Evolutionary conservation across 495 filamentous ascomycete genomes (phyloP).

Genomic region (Lasiosphaeria hispida): DNA sequence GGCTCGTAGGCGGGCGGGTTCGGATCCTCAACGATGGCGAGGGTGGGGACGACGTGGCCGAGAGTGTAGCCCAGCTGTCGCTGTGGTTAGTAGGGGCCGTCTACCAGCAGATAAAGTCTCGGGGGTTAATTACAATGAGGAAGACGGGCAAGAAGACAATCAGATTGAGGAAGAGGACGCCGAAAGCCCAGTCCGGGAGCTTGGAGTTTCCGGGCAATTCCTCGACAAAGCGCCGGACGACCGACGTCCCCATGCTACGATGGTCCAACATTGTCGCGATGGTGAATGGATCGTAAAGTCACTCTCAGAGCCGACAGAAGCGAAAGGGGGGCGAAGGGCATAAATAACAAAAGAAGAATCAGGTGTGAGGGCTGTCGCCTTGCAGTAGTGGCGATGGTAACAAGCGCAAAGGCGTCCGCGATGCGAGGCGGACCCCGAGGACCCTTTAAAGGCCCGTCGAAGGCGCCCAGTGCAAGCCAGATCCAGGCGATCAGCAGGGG

Average conservation of each 20-base stretch:
- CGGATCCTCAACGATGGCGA: slow-evolving; percentile 51
- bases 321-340: too few species aligned
- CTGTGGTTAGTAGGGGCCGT: not conserved
- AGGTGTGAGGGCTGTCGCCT: too few species aligned
- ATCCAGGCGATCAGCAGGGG: too few species aligned
- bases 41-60: slow-evolving; percentile 38
- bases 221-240: slow-evolving; percentile 15
- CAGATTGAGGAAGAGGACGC: slow-evolving; percentile 26
- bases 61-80: slow-evolving; percentile 42
- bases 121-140: slow-evolving; percentile 31
- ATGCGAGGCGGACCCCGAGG: too few species aligned
- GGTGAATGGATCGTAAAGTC: not conserved
- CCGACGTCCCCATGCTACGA: not conserved
- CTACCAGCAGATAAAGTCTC: not conserved
- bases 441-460: too few species aligned
- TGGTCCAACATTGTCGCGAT: slow-evolving; percentile 4
- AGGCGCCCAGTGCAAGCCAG: too few species aligned
- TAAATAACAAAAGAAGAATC: too few species aligned
- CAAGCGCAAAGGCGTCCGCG: too few species aligned
- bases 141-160: slow-evolving; percentile 41
- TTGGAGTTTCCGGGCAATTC: slow-evolving; percentile 2
- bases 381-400: too few species aligned
- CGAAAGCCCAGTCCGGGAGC: slow-evolving; percentile 5
- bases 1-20: slow-evolving; percentile 47
- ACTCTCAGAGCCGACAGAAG: not conserved